Base-by-base conservation (phyloP, 2,329 filamentous ascomycete species). In the Colletotrichum somersetense region DNA sequence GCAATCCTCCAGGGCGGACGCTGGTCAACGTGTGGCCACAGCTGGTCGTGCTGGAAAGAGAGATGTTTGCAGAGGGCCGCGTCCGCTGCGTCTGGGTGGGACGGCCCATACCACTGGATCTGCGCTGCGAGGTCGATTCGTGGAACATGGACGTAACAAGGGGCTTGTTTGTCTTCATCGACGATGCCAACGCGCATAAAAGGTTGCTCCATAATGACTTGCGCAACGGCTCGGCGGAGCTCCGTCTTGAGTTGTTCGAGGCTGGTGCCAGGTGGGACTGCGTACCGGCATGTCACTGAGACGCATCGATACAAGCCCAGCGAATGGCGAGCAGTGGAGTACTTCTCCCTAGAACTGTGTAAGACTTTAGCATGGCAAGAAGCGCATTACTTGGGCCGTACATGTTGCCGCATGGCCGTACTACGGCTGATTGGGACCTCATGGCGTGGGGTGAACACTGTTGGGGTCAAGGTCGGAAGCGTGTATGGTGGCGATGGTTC, bases 281-380 rank as follows among this genome's bases (percentile, higher is more conserved):
- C 75, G 73, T 89, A 88, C 48, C 83, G 83, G 50, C 83, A 83
- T 14, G 85, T 84, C 42, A 84, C 80, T 56, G 80, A 78, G 16
- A 89, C 85, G 58, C 83, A 83, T 67, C 82, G 82, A 75, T 87
- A 86, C 56, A 88, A 76, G 42, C 85, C 85, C 5, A 88, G 77
- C 4, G 79, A 76, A 73, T 88, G 85, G 2, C 86, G 83, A 7
- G 83, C 80, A 3, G 86, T 83, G 7, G 83, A 86, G 74, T 78
- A 86, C 50, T 80, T 78, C 73, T 87, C 85, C 58, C 85, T 57
- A 23, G 53, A 40, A 40, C 11, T 38, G 86, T n/a, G 61, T 61
- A 64, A 75, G 53, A 75, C 35, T 16, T 58, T 12, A 48, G 26
- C 40, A n/a, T n/a, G 30, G 12, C 26, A 20, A 16, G n/a, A n/a